A percentile compares a stretch with the other conserved stretches of the same genome.
These are phyloP conservation scores for Cryptosporidium parvum DNA, from an alignment of 169 alveolate species.

Conservation along the genomic window DNA sequence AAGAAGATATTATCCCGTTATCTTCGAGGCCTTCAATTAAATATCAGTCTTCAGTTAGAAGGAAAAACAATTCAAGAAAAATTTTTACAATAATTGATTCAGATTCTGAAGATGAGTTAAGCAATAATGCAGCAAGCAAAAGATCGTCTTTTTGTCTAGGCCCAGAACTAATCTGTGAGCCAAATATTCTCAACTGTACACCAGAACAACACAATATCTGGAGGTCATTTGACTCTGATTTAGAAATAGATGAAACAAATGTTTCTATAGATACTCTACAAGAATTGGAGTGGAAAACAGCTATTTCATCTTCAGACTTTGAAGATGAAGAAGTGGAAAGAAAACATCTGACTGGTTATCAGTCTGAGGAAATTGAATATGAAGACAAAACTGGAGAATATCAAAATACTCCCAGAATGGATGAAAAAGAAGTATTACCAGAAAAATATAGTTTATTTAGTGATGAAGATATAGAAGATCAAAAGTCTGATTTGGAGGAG, in stretches of 20 bases:
- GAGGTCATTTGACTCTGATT: conserved; percentile 47
- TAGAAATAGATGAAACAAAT: neutral
- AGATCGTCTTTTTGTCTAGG: conserved; percentile 74
- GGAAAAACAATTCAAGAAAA: conserved; percentile 43
- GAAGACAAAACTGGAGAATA: neutral
- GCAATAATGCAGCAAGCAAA: neutral
- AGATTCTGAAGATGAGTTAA: conserved; percentile 20
- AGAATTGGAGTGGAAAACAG: conserved; percentile 51
- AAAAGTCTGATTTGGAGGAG: neutral
- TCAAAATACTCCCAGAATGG: neutral
- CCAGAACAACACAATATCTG: neutral
- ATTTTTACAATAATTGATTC: conserved; percentile 22
- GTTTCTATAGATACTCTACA: conserved; percentile 15
- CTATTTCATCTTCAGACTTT: conserved; percentile 4
- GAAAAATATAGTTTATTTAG: neutral
- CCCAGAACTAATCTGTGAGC: conserved; percentile 54
- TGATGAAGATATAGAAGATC: neutral
- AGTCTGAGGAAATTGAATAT: neutral
- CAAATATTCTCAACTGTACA: neutral
- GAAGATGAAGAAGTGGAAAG: neutral
- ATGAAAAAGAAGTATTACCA: neutral
- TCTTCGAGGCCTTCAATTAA: conserved; percentile 46
- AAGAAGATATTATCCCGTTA: conserved; percentile 3
- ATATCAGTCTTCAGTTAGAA: conserved; percentile 71
- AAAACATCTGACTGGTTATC: neutral